These are phyloP conservation scores for Cucurbita maxima DNA, from an alignment of 306 rosid species.

Conservation along the genomic window DNA sequence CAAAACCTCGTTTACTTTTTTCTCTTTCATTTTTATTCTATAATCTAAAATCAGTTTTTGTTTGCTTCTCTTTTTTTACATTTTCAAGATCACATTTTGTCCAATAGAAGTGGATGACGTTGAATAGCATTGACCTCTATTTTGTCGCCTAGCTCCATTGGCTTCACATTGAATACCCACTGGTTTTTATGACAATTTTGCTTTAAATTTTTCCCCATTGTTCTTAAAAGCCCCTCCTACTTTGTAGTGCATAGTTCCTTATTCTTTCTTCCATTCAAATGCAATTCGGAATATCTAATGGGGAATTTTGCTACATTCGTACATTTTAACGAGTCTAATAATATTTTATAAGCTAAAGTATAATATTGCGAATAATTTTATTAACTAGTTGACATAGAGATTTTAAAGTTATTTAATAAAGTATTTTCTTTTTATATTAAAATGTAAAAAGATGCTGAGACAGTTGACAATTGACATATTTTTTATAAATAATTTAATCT, in stretches of 20 bases:
- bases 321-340: too few relatives aligned
- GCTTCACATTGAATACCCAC: background rate
- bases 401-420: too few relatives aligned
- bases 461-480: background rate
- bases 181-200: background rate
- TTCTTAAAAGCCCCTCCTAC: background rate
- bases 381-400: too few relatives aligned
- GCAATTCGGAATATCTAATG: background rate
- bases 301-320: too few relatives aligned
- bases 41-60: constrained; percentile 1
- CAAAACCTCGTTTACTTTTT: background rate
- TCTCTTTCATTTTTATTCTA: background rate
- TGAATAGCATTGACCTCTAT: background rate
- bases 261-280: constrained; percentile 4
- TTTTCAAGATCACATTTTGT: background rate
- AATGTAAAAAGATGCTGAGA: background rate
- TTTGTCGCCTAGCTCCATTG: background rate
- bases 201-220: background rate
- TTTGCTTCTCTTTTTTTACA: background rate
- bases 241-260: background rate
- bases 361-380: too few relatives aligned
- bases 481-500: background rate
- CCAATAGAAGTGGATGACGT: background rate
- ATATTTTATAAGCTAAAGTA: too few relatives aligned
- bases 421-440: too few relatives aligned